Evolutionary conservation across 768 basidiomycete species (phyloP).

Genomic region (Xerocomus brunneocitrinus): DNA sequence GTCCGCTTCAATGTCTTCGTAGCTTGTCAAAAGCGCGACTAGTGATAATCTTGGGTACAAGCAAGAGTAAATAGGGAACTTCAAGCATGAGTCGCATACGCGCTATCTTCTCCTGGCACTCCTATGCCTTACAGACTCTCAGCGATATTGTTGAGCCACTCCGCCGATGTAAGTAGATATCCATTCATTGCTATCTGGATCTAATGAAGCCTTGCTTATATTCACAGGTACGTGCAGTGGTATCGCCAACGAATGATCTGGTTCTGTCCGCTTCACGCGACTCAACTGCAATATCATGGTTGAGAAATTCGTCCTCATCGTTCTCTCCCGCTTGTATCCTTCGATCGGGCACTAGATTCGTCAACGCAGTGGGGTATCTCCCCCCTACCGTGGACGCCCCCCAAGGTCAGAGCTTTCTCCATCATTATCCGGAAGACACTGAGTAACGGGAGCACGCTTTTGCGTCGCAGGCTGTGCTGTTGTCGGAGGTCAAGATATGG

Average conservation of each 20-base stretch:
- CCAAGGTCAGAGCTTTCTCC: conserved; percentile 47
- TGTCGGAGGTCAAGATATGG: conserved; percentile 84
- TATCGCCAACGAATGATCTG: conserved; percentile 68
- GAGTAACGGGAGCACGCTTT: conserved; percentile 1
- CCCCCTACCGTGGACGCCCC: conserved; percentile 64
- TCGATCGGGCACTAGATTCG: conserved; percentile 64
- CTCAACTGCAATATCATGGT: conserved; percentile 86
- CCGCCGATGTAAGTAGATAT: conserved; percentile 58
- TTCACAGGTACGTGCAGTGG: conserved; percentile 75
- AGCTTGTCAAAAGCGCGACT: no score
- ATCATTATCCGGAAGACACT: not conserved
- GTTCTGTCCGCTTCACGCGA: conserved; percentile 91
- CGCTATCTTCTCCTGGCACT: not conserved
- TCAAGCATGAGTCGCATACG: not conserved
- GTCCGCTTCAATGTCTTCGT: no score
- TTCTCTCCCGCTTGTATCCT: conserved; percentile 56
- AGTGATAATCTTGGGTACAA: not conserved
- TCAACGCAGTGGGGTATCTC: conserved; percentile 80
- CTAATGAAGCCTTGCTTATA: conserved; percentile 11
- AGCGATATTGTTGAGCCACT: conserved; percentile 63
- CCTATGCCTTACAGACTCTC: conserved; percentile 75
- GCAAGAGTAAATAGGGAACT: not conserved
- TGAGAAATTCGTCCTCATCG: conserved; percentile 42
- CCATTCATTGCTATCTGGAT: not conserved
- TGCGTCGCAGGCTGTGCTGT: conserved; percentile 65